Evolutionary conservation across 306 rosid species (phyloP).

Genomic region (Luffa aegyptiaca): DNA sequence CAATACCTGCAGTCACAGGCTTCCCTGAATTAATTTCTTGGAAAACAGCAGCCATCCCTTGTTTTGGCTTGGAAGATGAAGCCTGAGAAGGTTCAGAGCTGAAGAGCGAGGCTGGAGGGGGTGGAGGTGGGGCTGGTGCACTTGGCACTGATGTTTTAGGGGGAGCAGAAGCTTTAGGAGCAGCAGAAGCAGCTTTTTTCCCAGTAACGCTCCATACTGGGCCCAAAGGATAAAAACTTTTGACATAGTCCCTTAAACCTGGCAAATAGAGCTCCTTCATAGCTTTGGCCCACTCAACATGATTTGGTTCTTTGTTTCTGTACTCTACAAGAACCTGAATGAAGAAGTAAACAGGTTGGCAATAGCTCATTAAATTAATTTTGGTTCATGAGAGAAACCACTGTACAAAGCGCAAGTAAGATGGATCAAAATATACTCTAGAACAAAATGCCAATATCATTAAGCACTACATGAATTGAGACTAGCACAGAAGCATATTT

Average conservation of each 20-base stretch:
- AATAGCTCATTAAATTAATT: not conserved
- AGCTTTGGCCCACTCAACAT: conserved; percentile 96
- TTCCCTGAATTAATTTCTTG: conserved; percentile 57
- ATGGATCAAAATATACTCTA: not conserved
- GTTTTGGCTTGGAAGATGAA: conserved; percentile 73
- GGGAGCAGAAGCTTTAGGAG: conserved; percentile 48
- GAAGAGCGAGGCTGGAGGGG: conserved; percentile 79
- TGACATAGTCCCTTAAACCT: conserved; percentile 89
- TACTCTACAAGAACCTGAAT: conserved; percentile 82
- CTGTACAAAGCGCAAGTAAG: not conserved
- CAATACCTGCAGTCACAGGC: conserved; percentile 64
- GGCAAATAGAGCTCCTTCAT: conserved; percentile 85
- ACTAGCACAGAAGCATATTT: not conserved
- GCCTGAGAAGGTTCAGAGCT: conserved; percentile 67
- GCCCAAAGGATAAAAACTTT: conserved; percentile 75
- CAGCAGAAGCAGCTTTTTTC: conserved; percentile 37
- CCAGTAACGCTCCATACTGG: conserved; percentile 85
- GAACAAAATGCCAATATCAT: not conserved
- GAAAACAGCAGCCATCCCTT: conserved; percentile 95
- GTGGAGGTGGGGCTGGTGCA: conserved; percentile 78
- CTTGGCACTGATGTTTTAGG: conserved; percentile 47
- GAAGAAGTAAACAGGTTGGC: conserved; percentile 8
- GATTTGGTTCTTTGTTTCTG: conserved; percentile 82
- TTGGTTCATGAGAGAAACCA: not conserved
- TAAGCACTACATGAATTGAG: not conserved